Conservation (phyloP, 179 eudicot genomes). For the Drosera spatulata region DNA sequence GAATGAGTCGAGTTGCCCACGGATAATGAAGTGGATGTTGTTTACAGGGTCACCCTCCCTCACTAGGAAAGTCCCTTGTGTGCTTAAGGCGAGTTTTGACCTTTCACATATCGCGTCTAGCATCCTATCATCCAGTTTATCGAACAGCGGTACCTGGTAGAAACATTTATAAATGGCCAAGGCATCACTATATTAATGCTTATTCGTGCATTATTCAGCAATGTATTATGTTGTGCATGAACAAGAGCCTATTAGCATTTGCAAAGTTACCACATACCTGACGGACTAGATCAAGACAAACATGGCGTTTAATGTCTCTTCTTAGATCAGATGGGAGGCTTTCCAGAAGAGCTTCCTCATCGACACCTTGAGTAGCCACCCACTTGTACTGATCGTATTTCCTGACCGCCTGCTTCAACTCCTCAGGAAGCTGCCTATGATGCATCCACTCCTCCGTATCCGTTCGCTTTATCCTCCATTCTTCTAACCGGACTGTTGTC, state of each 20-base stretch:
- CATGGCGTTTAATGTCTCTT: slow-evolving; percentile 79
- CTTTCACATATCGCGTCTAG: slow-evolving; percentile 75
- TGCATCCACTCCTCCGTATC: slow-evolving; percentile 97
- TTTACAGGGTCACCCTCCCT: slow-evolving; percentile 82
- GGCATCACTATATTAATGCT: not conserved
- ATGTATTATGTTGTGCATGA: not conserved
- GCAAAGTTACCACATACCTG: slow-evolving; percentile 31
- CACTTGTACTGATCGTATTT: slow-evolving; percentile 80
- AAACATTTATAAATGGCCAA: not conserved
- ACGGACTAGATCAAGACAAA: slow-evolving; percentile 74
- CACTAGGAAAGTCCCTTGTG: slow-evolving; percentile 49
- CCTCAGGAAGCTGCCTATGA: slow-evolving; percentile 7
- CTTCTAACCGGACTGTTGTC: slow-evolving; percentile 67
- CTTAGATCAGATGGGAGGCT: slow-evolving; percentile 61
- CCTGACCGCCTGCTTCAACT: slow-evolving; percentile 58
- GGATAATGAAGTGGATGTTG: slow-evolving; percentile 71
- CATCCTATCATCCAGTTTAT: slow-evolving; percentile 75
- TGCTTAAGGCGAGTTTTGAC: slow-evolving; percentile 52
- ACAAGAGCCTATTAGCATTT: not conserved
- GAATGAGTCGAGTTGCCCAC: slow-evolving; percentile 69
- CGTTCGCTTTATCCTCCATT: slow-evolving; percentile 75
- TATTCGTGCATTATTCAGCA: not conserved
- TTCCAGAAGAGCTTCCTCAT: slow-evolving; percentile 57
- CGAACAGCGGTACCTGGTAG: slow-evolving; percentile 67
- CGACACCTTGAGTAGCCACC: slow-evolving; percentile 80